Percentiles rank a stretch among this genome's conserved stretches.
These are phyloP conservation scores for Gymnopilus dilepis DNA, from an alignment of 768 basidiomycete genomes.

Conservation along the genomic window DNA sequence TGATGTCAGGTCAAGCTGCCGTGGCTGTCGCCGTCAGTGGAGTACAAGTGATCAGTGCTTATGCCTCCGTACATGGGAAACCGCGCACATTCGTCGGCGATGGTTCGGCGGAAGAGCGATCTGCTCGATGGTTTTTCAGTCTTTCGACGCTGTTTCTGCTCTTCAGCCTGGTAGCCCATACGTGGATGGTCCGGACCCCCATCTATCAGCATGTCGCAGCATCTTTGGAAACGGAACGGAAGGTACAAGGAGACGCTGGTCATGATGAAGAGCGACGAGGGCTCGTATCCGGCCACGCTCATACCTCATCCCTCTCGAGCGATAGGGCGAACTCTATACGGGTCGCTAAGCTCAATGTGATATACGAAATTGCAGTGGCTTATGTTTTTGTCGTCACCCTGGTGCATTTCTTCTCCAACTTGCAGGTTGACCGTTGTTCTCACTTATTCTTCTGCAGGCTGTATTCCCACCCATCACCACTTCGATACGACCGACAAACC, in stretches of 20 bases:
- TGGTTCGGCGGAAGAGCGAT: conserved; percentile 63
- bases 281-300: conserved; percentile 39
- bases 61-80: conserved; percentile 57
- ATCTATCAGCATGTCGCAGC: conserved; percentile 60
- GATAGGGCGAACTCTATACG: conserved; percentile 51
- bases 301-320: conserved; percentile 30
- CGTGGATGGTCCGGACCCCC: conserved; percentile 61
- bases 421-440: background rate
- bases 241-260: conserved; percentile 26
- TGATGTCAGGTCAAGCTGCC: conserved; percentile 87
- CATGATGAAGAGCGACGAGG: conserved; percentile 39
- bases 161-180: conserved; percentile 55
- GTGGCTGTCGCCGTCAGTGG: conserved; percentile 82
- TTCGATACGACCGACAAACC: conserved; percentile 70
- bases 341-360: conserved; percentile 66
- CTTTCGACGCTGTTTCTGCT: conserved; percentile 71
- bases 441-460: conserved; percentile 50
- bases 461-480: conserved; percentile 89
- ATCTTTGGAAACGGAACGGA: conserved; percentile 45
- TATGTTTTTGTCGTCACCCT: conserved; percentile 83
- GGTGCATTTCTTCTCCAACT: conserved; percentile 49
- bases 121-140: conserved; percentile 76
- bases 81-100: conserved; percentile 38
- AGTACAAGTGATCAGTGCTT: conserved; percentile 73
- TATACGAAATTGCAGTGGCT: conserved; percentile 74